Evolutionary conservation across 306 rosid species (phyloP), one percentile per base, ranked within the genome.

Genomic region (Gastrolobium villosum): DNA sequence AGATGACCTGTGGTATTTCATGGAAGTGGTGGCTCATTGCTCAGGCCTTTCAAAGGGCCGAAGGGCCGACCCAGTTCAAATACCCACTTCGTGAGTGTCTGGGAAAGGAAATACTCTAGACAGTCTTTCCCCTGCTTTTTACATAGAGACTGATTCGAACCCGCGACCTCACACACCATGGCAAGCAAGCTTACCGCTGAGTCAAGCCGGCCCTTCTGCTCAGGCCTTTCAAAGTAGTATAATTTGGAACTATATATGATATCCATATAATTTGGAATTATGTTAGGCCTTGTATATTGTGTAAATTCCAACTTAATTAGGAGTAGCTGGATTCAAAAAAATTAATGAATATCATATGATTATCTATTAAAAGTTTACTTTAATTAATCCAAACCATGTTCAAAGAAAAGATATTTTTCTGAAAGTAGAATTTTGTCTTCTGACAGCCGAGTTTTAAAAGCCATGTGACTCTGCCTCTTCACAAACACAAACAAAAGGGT

Each of bases 381-480:
- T 28, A 32, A 68, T 41, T 40, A 35, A 63, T 63, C 63, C 37
- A 45, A 76, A 1, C 7, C 34, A 55, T 26, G 30, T 49, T 75
- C 61, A 46, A 46, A 46, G 72, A 45, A 64, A 20, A 60, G 7
- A 61, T 31, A 20, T 31, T 59, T 81, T 20, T n/a, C 52, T 4
- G 3, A 31, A 69, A 52, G 78, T 65, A 48, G 43, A 10, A 9
- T 4, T 32, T 32, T 76, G 10, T 75, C 14, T 10, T 3, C 36
- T 10, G 63, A 56, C 64, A 46, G 6, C 50, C 2, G 13, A 50
- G 50, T 74, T 68, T 67, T 13, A 11, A 53, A 55, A 49, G 81
- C 13, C 53, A 69, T 44, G 31, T 13, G 81, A 13, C 40, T 37
- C 39, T 46, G 57, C 72, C 68, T 67, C 35, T 75, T 52, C 81